Base-by-base conservation (phyloP, 805 yeast genomes). In the Cyberlindnera mississippiensis region DNA sequence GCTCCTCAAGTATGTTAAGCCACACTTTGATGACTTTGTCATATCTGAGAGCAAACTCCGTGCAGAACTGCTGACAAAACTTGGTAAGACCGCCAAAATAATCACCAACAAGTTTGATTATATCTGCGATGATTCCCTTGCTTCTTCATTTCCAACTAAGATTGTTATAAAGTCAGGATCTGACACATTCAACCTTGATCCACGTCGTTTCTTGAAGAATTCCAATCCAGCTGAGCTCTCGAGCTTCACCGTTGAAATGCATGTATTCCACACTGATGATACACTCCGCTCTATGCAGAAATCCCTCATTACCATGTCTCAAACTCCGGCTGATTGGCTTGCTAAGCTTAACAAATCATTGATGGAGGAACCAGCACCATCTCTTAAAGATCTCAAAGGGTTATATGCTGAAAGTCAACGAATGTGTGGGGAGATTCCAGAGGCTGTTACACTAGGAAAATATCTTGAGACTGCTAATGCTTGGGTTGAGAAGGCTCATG, bases 401-500 rank as follows among this genome's bases (percentile, higher is more conserved):
- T 51, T 80, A n/a, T 60, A 73, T 4, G 41, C 55, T 4, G 87
- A 82, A 37, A 83, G 86, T 6, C 81, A 79, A 45, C 65, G 70
- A 33, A 68, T 80, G 2, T 55, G 56, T n/a, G 63, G 64, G 6
- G 62, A 66, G 1, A 58, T 75, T 3, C 58, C 67, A 1, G 67
- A 63, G 30, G 68, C 64, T 33, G 48, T 42, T 4, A 45, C 60
- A 19, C 60, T 84, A 41, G 62, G 65, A 38, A 44, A 42, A 1
- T 73, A 73, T 44, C 61, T 81, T 22, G 63, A 62, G 2, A 57
- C 62, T 14, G 75, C 83, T 1, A 70, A 68, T 37, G 58, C 56
- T 8, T 79, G 85, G 73, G 65, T 72, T 17, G 80, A 75, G 14
- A 71, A 71, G 28, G 83, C 84, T 18, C 79, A 75, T 46, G 63